phyloP scores from a whole-genome alignment of 1,139 yeast species.

The Arxiozyma bovina region DNA sequence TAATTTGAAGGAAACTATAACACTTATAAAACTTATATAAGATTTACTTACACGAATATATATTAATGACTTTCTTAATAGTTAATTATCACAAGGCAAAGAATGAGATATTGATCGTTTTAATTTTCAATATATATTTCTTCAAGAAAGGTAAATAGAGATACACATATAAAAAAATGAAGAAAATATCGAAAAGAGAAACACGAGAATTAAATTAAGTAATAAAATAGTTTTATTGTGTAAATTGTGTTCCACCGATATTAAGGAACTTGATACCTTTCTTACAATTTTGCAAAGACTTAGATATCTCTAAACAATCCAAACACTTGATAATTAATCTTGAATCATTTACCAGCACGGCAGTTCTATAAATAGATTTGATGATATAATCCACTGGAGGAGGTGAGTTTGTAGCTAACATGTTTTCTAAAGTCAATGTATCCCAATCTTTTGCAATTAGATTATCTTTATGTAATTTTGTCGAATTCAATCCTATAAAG shows the following conservation, averaged over 20 bases:
- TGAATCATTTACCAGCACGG: slow-evolving; percentile 53
- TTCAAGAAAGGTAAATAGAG: too few relatives aligned
- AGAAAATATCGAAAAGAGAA: too few relatives aligned
- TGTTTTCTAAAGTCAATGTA: slow-evolving; percentile 40
- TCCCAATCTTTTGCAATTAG: slow-evolving; percentile 13
- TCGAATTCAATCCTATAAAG: slow-evolving; percentile 4
- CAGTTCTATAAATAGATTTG: slow-evolving; percentile 52
- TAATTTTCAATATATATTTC: neutral
- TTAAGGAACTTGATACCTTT: slow-evolving; percentile 6
- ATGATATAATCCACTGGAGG: slow-evolving; percentile 48
- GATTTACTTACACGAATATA: too few relatives aligned
- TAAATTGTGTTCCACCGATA: neutral
- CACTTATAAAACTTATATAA: too few relatives aligned
- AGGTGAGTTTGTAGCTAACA: slow-evolving; percentile 46
- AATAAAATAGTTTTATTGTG: neutral
- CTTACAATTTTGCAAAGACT: slow-evolving; percentile 35
- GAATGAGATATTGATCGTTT: too few relatives aligned
- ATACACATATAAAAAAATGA: neutral
- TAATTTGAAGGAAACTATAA: too few relatives aligned
- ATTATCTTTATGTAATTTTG: slow-evolving; percentile 10
- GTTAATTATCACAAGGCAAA: too few relatives aligned
- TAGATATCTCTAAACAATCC: slow-evolving; percentile 51
- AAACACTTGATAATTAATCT: slow-evolving; percentile 53
- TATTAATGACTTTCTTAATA: too few relatives aligned
- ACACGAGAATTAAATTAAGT: neutral